phyloP scores from a whole-genome alignment of 139 green algal species.

The Coccomyxa sp. region DNA sequence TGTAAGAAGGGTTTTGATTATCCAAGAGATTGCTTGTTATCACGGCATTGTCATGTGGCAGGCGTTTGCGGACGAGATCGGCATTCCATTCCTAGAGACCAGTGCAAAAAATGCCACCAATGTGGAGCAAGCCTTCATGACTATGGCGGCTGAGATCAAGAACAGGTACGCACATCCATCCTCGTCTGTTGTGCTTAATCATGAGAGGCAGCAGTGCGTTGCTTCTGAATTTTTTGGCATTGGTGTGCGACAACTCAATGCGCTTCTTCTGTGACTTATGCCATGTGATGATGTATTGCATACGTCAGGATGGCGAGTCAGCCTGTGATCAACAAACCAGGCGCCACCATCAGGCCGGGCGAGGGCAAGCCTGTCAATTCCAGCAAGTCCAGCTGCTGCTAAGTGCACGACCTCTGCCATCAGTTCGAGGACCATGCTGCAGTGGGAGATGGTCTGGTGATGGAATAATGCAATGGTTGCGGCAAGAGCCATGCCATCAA shows the following conservation, averaged over 20 bases:
- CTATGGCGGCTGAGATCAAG: constrained; percentile 99
- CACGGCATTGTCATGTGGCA: constrained; percentile 16
- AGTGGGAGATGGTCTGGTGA: too few relatives aligned
- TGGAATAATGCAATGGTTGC: too few relatives aligned
- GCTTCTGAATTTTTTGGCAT: background rate
- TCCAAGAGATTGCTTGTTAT: too few relatives aligned
- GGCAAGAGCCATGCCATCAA: too few relatives aligned
- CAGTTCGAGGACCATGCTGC: too few relatives aligned
- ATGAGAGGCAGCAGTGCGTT: background rate
- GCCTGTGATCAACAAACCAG: constrained; percentile 66
- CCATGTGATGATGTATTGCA: background rate
- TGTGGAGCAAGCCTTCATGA: constrained; percentile 99
- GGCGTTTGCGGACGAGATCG: constrained; percentile 98
- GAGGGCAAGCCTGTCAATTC: constrained; percentile 72
- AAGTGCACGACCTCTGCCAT: constrained; percentile 10
- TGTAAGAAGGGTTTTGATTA: background rate
- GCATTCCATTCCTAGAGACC: constrained; percentile 98
- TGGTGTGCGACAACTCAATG: background rate
- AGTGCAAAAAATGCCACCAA: constrained; percentile 98
- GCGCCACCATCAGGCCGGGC: constrained; percentile 70
- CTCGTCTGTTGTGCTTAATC: background rate
- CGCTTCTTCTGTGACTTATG: background rate
- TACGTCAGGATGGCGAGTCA: constrained; percentile 78
- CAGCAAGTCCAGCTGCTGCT: constrained; percentile 84
- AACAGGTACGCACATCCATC: constrained; percentile 50